phyloP scores from a whole-genome alignment of 2,329 filamentous ascomycete species.

The Monosporascus cannonballus region DNA sequence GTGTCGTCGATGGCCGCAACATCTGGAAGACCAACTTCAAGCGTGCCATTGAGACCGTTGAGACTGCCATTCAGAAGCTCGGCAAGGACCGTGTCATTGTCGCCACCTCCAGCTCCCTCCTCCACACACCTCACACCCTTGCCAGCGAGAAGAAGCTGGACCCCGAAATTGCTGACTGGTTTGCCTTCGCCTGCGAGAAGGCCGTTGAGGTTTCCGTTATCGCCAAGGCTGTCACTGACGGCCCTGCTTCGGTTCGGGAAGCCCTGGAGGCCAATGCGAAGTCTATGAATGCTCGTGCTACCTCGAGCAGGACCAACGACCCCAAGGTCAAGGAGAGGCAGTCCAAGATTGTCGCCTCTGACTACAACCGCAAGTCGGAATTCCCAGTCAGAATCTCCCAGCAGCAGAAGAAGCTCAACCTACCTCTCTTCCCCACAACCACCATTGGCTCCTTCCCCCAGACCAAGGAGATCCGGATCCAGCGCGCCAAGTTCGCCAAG shows the following conservation, averaged over 20 bases:
- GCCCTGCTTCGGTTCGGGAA: constrained; percentile 76
- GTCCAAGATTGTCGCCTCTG: constrained; percentile 71
- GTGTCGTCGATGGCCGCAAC: constrained; percentile 98
- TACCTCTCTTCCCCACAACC: constrained; percentile 96
- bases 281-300: constrained; percentile 84
- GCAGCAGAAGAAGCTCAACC: constrained; percentile 88
- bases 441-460: constrained; percentile 99
- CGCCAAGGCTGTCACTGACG: constrained; percentile 93
- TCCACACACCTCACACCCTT: constrained; percentile 97
- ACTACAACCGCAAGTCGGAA: constrained; percentile 88
- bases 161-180: constrained; percentile 91
- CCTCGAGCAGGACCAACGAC: constrained; percentile 94
- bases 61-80: constrained; percentile 86
- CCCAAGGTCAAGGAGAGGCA: constrained; percentile 96
- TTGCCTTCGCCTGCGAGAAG: constrained; percentile 97
- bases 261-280: constrained; percentile 96
- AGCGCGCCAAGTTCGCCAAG: constrained; percentile 99
- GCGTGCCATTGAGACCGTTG: constrained; percentile 83
- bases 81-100: constrained; percentile 97
- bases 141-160: constrained; percentile 98
- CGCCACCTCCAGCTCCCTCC: constrained; percentile 92
- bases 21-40: constrained; percentile 99
- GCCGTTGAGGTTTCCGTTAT: constrained; percentile 83
- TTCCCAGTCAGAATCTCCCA: constrained; percentile 80
- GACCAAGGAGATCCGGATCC: constrained; percentile 95